These are phyloP conservation scores for Aspergillus phoenicis DNA, from an alignment of 2,329 filamentous ascomycete species.

Conservation along the genomic window DNA sequence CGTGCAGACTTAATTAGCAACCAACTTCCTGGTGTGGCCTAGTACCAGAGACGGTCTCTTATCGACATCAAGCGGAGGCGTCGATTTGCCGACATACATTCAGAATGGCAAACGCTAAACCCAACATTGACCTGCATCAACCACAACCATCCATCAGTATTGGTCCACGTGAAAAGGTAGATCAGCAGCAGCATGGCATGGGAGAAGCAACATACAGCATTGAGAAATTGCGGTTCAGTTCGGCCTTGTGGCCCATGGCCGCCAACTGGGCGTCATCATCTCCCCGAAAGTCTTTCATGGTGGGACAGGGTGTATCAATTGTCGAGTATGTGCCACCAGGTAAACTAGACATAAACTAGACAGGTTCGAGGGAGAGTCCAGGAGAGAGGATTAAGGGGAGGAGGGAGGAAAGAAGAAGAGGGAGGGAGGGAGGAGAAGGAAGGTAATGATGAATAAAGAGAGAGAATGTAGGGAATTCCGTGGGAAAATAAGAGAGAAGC, in stretches of 20 bases:
- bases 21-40: constrained; percentile 1
- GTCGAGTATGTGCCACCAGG: background rate
- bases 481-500: constrained; percentile 6
- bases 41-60: background rate
- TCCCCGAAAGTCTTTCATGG: constrained; percentile 21
- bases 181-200: background rate
- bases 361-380: background rate
- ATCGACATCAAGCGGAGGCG: background rate
- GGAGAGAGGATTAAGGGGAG: background rate
- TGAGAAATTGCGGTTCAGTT: constrained; percentile 61
- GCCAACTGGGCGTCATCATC: constrained; percentile 56
- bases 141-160: background rate
- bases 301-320: constrained; percentile 15
- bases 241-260: constrained; percentile 60
- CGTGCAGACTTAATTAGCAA: constrained; percentile 13
- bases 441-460: background rate
- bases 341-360: background rate
- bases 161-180: background rate
- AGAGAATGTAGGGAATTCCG: background rate
- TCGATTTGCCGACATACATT: constrained; percentile 45
- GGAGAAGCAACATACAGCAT: constrained; percentile 42
- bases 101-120: constrained; percentile 64
- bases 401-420: constrained; percentile 1
- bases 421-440: background rate
- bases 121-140: constrained; percentile 56